These are phyloP conservation scores for Trichoderma atrobrunneum DNA, from an alignment of 2,329 filamentous ascomycete genomes.

Conservation along the genomic window DNA sequence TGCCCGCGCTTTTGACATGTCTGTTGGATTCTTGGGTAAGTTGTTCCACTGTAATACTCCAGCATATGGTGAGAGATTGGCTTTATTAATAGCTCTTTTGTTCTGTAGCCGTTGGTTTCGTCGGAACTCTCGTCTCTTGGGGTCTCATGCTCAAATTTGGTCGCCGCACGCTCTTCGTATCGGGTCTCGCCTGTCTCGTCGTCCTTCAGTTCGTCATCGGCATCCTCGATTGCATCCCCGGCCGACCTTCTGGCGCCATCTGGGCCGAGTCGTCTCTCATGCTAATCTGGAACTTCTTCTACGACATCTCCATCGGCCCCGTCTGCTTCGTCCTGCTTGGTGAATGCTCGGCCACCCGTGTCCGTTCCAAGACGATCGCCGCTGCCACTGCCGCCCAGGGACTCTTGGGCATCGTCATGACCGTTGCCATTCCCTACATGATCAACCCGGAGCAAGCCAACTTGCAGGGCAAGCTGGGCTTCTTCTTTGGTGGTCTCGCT, in stretches of 20 bases:
- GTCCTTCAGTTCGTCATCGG: conserved; percentile 42
- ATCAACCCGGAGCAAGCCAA: conserved; percentile 35
- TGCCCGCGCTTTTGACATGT: conserved; percentile 40
- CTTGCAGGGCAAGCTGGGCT: conserved; percentile 36
- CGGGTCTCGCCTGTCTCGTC: conserved; percentile 40
- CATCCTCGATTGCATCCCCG: conserved; percentile 47
- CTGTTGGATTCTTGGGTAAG: conserved; percentile 32
- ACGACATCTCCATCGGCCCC: conserved; percentile 43
- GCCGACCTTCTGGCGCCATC: conserved; percentile 33
- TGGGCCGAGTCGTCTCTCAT: conserved; percentile 41
- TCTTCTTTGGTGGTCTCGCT: conserved; percentile 32
- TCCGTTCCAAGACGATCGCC: conserved; percentile 43
- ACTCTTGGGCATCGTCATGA: conserved; percentile 30
- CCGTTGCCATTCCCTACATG: conserved; percentile 33
- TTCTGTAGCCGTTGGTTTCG: conserved; percentile 39
- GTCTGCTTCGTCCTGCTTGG: conserved; percentile 43
- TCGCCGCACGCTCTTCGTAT: conserved; percentile 41
- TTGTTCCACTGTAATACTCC: rapidly evolving
- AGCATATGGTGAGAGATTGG: conserved; percentile 28
- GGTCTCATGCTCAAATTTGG: conserved; percentile 41
- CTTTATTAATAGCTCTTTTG: conserved; percentile 35
- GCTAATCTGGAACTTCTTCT: conserved; percentile 44
- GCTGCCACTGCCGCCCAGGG: conserved; percentile 36
- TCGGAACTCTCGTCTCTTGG: conserved; percentile 44
- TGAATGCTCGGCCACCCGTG: conserved; percentile 41